A percentile compares a stretch with the other conserved stretches of the same genome.
These are phyloP conservation scores for Amanita rubescens DNA, from an alignment of 768 basidiomycete species.

Conservation along the genomic window DNA sequence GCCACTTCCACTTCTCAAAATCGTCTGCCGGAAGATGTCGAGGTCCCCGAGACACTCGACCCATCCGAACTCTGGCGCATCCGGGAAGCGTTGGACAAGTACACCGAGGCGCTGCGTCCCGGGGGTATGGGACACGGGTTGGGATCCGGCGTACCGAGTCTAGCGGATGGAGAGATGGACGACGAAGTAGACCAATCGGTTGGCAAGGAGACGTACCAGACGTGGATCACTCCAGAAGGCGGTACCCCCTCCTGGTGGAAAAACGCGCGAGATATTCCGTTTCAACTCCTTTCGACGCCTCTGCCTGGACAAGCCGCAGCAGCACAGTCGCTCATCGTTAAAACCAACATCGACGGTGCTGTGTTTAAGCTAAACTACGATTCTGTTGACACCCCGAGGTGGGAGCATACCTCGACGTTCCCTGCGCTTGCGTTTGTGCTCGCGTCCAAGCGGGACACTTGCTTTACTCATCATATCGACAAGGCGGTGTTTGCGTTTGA, in stretches of 20 bases:
- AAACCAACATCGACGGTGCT: conserved; percentile 68
- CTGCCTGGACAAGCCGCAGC: conserved; percentile 35
- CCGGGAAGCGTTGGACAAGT: conserved; percentile 79
- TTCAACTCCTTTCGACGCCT: conserved; percentile 60
- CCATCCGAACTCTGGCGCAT: conserved; percentile 75
- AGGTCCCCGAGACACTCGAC: conserved; percentile 85
- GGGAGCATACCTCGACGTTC: conserved; percentile 79
- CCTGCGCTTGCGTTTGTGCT: conserved; percentile 91
- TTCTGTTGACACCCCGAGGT: conserved; percentile 26
- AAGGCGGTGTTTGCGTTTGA: conserved; percentile 77
- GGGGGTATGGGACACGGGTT: conserved; percentile 52
- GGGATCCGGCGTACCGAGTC: conserved; percentile 65
- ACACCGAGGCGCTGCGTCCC: conserved; percentile 56
- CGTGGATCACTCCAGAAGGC: conserved; percentile 58
- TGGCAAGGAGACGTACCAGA: conserved; percentile 56
- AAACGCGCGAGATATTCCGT: conserved; percentile 26
- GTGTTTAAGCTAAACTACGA: conserved; percentile 43
- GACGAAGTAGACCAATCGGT: conserved; percentile 77
- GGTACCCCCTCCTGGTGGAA: conserved; percentile 34
- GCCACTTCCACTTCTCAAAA: conserved; percentile 22
- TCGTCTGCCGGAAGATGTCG: conserved; percentile 35
- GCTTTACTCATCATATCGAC: conserved; percentile 72
- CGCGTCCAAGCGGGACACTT: conserved; percentile 84
- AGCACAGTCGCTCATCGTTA: conserved; percentile 46
- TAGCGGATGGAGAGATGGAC: conserved; percentile 86